Evolutionary conservation across 352 stramenopile genomes (phyloP), one percentile per base, ranked within the genome.

Genomic region (Globisporangium emineosum): DNA sequence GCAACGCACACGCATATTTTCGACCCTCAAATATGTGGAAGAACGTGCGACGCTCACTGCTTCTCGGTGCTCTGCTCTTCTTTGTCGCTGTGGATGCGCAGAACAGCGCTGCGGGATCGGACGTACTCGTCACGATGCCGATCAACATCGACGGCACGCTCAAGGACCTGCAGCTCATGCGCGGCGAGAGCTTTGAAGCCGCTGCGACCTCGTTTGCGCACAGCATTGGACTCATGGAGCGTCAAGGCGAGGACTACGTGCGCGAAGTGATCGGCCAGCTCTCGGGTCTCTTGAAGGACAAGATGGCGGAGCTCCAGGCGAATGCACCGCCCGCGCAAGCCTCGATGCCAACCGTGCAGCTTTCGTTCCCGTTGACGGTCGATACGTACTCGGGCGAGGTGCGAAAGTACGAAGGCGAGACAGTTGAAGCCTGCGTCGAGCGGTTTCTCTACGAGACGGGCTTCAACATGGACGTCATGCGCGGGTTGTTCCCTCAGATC

Each of bases 111-210:
- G 30, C 53, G 2, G 45, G 43, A 5, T 25, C 61, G 29, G 85
- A 94, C 65, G 83, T 91, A 56, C 66, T 92, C 32, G 37, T 94
- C 68, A 89, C 83, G 32, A 73, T 92, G 71, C 70, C 81, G 13
- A 71, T 94, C 62, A 67, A 71, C 25, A 70, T 94, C 52, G 80
- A 94, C 56, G 85, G 85, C 45, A 79, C 65, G 15, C 29, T 79
- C 6, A 75, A 72, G 33, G 72, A 94, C 64, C 67, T 94, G 25
- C 71, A 89, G 60, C 79, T 94, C 37, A 65, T 91, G 60, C 78
- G 74, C 5, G 85, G 85, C 23, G 81, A 94, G 70, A 88, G 71
- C 65, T 74, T 81, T 52, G 77, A 92, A 56, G 73, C 85, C 33
- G 85, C 85, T 0, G 85, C 81, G 15, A 52, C 76, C 29, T 81